Conservation (phyloP, 345 rosid species). For the Populus pruinosa region DNA sequence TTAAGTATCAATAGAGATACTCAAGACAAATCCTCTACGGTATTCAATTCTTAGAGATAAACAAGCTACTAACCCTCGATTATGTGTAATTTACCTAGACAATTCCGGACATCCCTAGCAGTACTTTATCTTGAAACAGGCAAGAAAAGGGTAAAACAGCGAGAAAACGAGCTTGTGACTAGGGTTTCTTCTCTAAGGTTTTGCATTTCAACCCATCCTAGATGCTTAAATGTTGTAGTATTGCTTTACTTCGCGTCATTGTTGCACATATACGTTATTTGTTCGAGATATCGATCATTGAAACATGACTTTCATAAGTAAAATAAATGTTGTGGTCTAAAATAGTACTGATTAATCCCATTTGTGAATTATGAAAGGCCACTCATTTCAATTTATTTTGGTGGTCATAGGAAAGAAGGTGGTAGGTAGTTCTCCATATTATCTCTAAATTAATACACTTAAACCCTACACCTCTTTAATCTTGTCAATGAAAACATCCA, state of each 20-base stretch:
- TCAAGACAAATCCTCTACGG: constrained; percentile 5
- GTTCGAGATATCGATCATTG: constrained; percentile 14
- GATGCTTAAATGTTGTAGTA: background rate
- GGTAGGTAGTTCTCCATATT: constrained; percentile 37
- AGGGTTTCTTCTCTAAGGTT: background rate
- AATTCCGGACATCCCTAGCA: background rate
- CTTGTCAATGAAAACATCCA: constrained; percentile 22
- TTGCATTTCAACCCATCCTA: background rate
- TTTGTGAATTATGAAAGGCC: constrained; percentile 4
- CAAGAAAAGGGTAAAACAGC: background rate
- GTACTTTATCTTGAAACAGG: background rate
- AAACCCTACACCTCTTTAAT: constrained; percentile 24
- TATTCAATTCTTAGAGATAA: constrained; percentile 10
- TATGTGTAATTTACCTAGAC: constrained; percentile 2
- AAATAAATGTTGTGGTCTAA: constrained; percentile 4
- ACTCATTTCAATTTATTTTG: constrained; percentile 10
- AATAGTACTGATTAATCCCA: constrained; percentile 13
- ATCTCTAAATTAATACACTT: constrained; percentile 10
- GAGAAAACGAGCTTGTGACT: background rate
- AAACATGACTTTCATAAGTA: constrained; percentile 28
- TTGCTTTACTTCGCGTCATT: constrained; percentile 5
- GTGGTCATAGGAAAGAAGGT: constrained; percentile 19
- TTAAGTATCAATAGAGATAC: background rate
- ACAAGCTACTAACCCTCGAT: constrained; percentile 9
- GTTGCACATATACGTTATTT: background rate